These are phyloP conservation scores for Penicillium paxilli DNA, from an alignment of 495 filamentous ascomycete genomes.

Conservation along the genomic window DNA sequence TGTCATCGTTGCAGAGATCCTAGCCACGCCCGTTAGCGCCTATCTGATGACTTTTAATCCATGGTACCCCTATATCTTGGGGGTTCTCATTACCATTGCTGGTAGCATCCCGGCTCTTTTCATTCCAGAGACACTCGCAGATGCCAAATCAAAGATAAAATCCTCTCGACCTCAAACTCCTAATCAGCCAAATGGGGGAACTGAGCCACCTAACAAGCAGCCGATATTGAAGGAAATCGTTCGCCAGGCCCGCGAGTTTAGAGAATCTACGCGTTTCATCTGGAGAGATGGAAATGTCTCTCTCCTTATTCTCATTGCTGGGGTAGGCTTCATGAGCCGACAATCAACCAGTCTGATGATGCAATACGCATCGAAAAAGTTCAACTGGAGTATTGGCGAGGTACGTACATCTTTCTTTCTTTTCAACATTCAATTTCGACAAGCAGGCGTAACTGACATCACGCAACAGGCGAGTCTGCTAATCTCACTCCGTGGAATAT, in stretches of 20 bases:
- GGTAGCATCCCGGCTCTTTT: slow-evolving; percentile 31
- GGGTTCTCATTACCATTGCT: slow-evolving; percentile 24
- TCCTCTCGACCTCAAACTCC: not conserved
- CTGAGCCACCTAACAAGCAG: slow-evolving; percentile 4
- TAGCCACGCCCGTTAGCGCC: slow-evolving; percentile 33
- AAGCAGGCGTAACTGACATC: slow-evolving; percentile 5
- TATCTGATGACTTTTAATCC: slow-evolving; percentile 26
- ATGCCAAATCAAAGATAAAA: slow-evolving; percentile 17
- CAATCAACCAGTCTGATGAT: slow-evolving; percentile 32
- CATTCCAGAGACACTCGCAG: slow-evolving; percentile 46
- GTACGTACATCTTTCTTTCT: slow-evolving; percentile 17
- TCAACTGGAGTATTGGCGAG: slow-evolving; percentile 38
- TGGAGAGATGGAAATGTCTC: slow-evolving; percentile 27
- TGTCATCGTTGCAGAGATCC: slow-evolving; percentile 24
- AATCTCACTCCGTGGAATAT: slow-evolving; percentile 37
- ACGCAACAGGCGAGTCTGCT: slow-evolving; percentile 36
- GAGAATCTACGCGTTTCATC: slow-evolving; percentile 30
- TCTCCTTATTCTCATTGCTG: slow-evolving; percentile 30
- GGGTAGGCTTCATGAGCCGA: slow-evolving; percentile 31
- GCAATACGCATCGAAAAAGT: slow-evolving; percentile 44
- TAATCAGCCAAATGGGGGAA: not conserved
- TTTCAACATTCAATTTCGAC: not conserved
- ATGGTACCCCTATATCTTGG: slow-evolving; percentile 29
- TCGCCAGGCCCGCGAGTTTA: slow-evolving; percentile 22
- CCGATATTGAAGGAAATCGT: slow-evolving; percentile 14